Evolutionary conservation across 169 alveolate species (phyloP).

Genomic region (Plasmodium chabaudi): DNA sequence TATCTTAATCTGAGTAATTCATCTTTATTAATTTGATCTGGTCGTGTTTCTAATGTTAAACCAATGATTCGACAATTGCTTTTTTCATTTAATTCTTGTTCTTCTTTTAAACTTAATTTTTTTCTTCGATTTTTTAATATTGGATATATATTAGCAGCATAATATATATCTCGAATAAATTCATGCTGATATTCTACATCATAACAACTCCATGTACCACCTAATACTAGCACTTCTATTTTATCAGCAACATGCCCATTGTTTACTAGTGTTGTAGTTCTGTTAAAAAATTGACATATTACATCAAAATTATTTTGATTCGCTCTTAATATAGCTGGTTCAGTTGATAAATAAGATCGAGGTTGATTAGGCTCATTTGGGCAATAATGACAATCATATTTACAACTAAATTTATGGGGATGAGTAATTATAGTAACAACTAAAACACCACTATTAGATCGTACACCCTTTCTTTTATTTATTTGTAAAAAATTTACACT

Average conservation of each 20-base stretch:
- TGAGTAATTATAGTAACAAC: conserved; percentile 95
- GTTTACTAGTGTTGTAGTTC: conserved; percentile 92
- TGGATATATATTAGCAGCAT: conserved; percentile 94
- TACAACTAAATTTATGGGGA: conserved; percentile 94
- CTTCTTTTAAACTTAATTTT: conserved; percentile 73
- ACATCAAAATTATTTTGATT: conserved; percentile 94
- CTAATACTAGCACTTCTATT: conserved; percentile 93
- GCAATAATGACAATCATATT: conserved; percentile 94
- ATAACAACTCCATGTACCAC: conserved; percentile 96
- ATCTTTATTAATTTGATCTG: conserved; percentile 91
- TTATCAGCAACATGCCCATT: conserved; percentile 95
- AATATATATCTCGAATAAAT: conserved; percentile 93
- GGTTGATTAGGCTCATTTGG: conserved; percentile 98
- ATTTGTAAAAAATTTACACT: conserved; percentile 81
- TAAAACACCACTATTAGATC: conserved; percentile 93
- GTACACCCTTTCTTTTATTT: conserved; percentile 88
- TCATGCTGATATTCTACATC: conserved; percentile 92
- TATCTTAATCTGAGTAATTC: conserved; percentile 89
- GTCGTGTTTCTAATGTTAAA: conserved; percentile 93
- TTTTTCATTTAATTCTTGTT: conserved; percentile 80
- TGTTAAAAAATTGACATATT: conserved; percentile 92
- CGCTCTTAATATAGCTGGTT: conserved; percentile 96
- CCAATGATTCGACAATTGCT: conserved; percentile 83
- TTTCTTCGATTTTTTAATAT: conserved; percentile 78
- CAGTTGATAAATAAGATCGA: conserved; percentile 94